Evolutionary conservation across 257 asterid genomes (phyloP).

Genomic region (Lithospermum erythrorhizon): DNA sequence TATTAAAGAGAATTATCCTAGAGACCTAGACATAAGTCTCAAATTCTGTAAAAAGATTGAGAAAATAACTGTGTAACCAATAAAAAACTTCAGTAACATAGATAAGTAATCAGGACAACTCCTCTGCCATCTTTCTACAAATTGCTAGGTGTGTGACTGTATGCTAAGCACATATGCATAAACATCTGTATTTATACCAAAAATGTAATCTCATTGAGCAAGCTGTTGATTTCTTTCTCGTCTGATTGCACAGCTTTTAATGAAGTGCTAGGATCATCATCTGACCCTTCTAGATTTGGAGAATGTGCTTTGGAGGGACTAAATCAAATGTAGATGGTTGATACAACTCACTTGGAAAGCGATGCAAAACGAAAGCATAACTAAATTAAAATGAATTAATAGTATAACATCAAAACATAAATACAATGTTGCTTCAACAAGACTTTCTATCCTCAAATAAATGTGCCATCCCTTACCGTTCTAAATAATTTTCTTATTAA

Average conservation of each 20-base stretch:
- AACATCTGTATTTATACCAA: conserved; percentile 23
- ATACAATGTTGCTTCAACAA: too few relatives aligned
- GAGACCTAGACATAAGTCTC: background rate
- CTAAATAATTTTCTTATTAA: too few relatives aligned
- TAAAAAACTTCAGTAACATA: background rate
- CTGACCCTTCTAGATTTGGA: conserved; percentile 23
- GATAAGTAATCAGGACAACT: background rate
- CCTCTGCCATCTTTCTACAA: background rate
- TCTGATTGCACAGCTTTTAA: conserved; percentile 23
- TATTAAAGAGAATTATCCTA: background rate
- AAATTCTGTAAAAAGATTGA: background rate
- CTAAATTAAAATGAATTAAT: too few relatives aligned
- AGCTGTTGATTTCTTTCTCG: conserved; percentile 22
- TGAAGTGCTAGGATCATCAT: conserved; percentile 17
- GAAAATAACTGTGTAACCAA: background rate
- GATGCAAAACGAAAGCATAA: too few relatives aligned
- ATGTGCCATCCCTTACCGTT: too few relatives aligned
- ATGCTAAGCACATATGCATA: background rate
- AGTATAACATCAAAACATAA: too few relatives aligned
- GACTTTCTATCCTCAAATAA: too few relatives aligned
- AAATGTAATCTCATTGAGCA: conserved; percentile 18
- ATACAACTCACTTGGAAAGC: too few relatives aligned
- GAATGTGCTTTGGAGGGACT: conserved; percentile 16
- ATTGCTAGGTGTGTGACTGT: background rate
- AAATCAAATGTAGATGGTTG: too few relatives aligned